Conservation (phyloP, 345 rosid species). For the Linum usitatissimum region DNA sequence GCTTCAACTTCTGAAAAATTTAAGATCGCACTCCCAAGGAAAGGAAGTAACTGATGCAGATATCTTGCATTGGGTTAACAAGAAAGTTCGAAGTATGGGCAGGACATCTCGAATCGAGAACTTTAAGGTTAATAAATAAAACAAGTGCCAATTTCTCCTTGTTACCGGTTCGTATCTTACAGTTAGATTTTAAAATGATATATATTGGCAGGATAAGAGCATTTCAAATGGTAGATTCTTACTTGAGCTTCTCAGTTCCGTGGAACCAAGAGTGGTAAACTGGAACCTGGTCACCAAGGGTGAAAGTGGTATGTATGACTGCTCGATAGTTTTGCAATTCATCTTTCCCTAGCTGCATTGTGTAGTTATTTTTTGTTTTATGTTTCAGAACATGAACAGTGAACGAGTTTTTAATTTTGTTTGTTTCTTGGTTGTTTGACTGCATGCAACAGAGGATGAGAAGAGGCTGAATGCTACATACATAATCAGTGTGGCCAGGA, state of each 20-base stretch:
- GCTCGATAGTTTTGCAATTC: not conserved
- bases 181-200: not conserved
- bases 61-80: slow-evolving; percentile 73
- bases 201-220: slow-evolving; percentile 58
- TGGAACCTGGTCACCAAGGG: slow-evolving; percentile 98
- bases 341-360: not conserved
- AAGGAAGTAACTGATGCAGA: slow-evolving; percentile 70
- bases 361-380: not conserved
- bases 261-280: slow-evolving; percentile 92
- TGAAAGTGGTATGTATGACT: slow-evolving; percentile 51
- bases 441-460: slow-evolving; percentile 44
- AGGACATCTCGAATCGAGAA: slow-evolving; percentile 51
- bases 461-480: slow-evolving; percentile 93
- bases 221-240: slow-evolving; percentile 70
- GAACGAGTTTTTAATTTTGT: too few species aligned
- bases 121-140: slow-evolving; percentile 56
- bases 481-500: slow-evolving; percentile 85
- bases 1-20: slow-evolving; percentile 80
- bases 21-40: slow-evolving; percentile 66
- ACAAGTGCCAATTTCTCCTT: not conserved
- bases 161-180: not conserved
- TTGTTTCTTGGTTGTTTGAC: not conserved
- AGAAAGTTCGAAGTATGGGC: slow-evolving; percentile 50
- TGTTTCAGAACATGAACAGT: not conserved
- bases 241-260: slow-evolving; percentile 78